A percentile compares a stretch with the other conserved stretches of the same genome.
Evolutionary conservation across 768 basidiomycete genomes (phyloP).

Genomic region (Phaeotremella fagi): DNA sequence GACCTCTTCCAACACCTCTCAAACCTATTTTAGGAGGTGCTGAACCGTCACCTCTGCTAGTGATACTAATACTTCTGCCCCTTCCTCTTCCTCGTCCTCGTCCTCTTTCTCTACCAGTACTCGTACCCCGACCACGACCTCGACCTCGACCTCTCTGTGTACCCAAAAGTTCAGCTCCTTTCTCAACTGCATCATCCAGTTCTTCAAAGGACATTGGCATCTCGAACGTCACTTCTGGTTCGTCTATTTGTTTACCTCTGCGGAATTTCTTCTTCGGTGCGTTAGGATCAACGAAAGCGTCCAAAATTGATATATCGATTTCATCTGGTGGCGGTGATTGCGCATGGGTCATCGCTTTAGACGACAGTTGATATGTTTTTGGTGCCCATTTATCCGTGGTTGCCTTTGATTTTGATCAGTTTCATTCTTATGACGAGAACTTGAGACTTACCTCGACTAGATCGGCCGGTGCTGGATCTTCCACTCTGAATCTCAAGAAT

Average conservation of each 20-base stretch:
- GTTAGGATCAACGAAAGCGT: not conserved
- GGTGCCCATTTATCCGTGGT: conserved; percentile 35
- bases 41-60: not conserved
- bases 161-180: conserved; percentile 11
- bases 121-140: conserved; percentile 8
- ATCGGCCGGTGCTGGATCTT: conserved; percentile 8
- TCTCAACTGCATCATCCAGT: conserved; percentile 35
- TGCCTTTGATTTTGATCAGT: conserved; percentile 6
- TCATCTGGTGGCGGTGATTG: conserved; percentile 24
- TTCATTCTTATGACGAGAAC: not conserved
- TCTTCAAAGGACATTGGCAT: conserved; percentile 36
- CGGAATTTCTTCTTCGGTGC: conserved; percentile 16
- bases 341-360: conserved; percentile 21
- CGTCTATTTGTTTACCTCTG: conserved; percentile 8
- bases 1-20: conserved; percentile 9
- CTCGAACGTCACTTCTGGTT: conserved; percentile 33
- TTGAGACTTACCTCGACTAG: conserved; percentile 15
- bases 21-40: too few species aligned
- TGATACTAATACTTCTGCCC: not conserved
- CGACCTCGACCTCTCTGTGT: conserved; percentile 4
- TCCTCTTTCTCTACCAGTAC: too few species aligned
- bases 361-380: conserved; percentile 32
- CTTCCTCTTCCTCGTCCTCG: conserved; percentile 10
- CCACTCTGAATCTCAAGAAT: conserved; percentile 25
- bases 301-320: conserved; percentile 1